Evolutionary conservation across 495 filamentous ascomycete genomes (phyloP).

Genomic region (Neurospora sp.): DNA sequence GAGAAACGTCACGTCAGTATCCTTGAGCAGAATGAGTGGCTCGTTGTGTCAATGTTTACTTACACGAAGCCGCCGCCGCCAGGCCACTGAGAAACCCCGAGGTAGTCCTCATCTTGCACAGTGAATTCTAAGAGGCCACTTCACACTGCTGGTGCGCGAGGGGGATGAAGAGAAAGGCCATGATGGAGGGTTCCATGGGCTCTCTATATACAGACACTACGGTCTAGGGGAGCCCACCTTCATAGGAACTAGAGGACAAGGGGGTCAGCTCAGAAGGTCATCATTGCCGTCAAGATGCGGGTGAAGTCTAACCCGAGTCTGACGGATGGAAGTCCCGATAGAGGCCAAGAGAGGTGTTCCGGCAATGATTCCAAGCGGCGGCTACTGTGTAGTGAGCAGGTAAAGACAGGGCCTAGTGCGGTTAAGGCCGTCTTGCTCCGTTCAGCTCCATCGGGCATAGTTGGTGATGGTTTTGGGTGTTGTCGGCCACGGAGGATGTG

Average conservation of each 20-base stretch:
- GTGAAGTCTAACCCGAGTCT: background rate
- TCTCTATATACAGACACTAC: background rate
- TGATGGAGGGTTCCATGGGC: constrained; percentile 4
- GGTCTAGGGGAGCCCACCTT: background rate
- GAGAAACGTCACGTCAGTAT: background rate
- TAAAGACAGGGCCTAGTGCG: background rate
- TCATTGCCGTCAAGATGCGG: background rate
- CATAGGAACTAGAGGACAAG: background rate
- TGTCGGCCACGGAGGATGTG: background rate
- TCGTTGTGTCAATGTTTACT: constrained; percentile 2
- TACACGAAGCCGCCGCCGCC: constrained; percentile 18
- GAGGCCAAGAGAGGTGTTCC: background rate
- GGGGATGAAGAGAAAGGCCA: background rate
- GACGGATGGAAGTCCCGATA: background rate
- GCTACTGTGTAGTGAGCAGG: background rate
- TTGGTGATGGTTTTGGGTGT: background rate
- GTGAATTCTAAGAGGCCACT: background rate
- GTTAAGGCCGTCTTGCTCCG: background rate
- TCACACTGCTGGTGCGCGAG: constrained; percentile 3
- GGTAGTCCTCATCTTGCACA: constrained; percentile 17
- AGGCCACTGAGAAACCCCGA: constrained; percentile 16
- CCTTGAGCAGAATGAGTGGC: background rate
- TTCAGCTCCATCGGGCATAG: background rate
- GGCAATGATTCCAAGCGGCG: background rate
- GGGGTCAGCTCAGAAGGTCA: background rate